Evolutionary conservation across 768 basidiomycete genomes (phyloP).

Genomic region (Coprinellus aureogranulatus): DNA sequence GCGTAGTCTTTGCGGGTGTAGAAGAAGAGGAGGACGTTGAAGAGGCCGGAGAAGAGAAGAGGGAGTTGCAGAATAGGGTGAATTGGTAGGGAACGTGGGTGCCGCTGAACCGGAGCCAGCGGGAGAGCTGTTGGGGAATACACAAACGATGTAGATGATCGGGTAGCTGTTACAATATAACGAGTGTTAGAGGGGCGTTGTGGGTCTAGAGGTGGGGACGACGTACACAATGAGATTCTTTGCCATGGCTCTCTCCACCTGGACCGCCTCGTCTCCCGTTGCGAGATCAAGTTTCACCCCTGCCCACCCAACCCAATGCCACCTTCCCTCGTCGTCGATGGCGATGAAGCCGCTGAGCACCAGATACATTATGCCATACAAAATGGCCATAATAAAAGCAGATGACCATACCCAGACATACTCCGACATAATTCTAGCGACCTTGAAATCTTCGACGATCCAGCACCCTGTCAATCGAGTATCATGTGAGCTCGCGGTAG

Average conservation of each 20-base stretch:
- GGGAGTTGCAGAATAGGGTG: slow-evolving; percentile 35
- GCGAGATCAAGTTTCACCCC: background rate
- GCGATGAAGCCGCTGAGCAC: slow-evolving; percentile 37
- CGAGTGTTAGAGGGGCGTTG: background rate
- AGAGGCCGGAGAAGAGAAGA: slow-evolving; percentile 46
- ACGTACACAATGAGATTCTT: slow-evolving; percentile 50
- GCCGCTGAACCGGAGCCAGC: slow-evolving; percentile 36
- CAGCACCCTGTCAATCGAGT: slow-evolving; percentile 48
- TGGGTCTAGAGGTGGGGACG: background rate
- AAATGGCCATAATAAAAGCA: slow-evolving; percentile 37
- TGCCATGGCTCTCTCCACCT: slow-evolving; percentile 31
- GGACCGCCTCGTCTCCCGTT: slow-evolving; percentile 23
- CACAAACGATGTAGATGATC: slow-evolving; percentile 38
- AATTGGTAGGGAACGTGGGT: slow-evolving; percentile 30
- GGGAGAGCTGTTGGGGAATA: slow-evolving; percentile 42
- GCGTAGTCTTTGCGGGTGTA: slow-evolving; percentile 26
- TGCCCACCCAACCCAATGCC: slow-evolving; percentile 16
- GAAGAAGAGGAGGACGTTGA: slow-evolving; percentile 42
- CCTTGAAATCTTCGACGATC: slow-evolving; percentile 34
- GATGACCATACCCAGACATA: slow-evolving; percentile 55
- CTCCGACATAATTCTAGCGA: slow-evolving; percentile 44
- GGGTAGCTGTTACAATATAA: slow-evolving; percentile 36
- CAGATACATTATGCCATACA: slow-evolving; percentile 46
- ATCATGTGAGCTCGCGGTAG: background rate
- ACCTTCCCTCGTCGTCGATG: slow-evolving; percentile 21